Conservation (phyloP, 106 monocot species). For the Alisma plantagoaquatica region DNA sequence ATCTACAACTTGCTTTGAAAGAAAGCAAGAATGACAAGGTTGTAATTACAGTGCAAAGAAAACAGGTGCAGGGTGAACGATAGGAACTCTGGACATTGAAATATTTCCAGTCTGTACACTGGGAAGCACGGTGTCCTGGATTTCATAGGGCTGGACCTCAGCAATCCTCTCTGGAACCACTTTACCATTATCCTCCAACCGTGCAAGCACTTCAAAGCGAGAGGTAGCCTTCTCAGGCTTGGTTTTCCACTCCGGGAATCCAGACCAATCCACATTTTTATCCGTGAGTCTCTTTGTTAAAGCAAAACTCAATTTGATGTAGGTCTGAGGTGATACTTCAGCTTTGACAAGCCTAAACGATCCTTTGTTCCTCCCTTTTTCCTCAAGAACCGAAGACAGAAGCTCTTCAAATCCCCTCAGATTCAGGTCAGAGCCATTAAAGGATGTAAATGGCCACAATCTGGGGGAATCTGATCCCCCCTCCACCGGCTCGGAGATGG, state of each 20-base stretch:
- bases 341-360: slow-evolving; percentile 64
- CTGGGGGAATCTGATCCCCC: slow-evolving; percentile 10
- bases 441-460: slow-evolving; percentile 69
- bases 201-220: slow-evolving; percentile 74
- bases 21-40: too few relatives aligned
- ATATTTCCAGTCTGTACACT: slow-evolving; percentile 45
- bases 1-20: too few relatives aligned
- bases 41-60: slow-evolving; percentile 69
- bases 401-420: slow-evolving; percentile 76
- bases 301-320: slow-evolving; percentile 66
- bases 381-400: slow-evolving; percentile 64
- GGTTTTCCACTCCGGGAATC: slow-evolving; percentile 57
- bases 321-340: slow-evolving; percentile 64
- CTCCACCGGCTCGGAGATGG: slow-evolving; percentile 23
- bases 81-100: slow-evolving; percentile 32
- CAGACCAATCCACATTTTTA: slow-evolving; percentile 39
- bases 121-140: slow-evolving; percentile 18
- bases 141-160: slow-evolving; percentile 39
- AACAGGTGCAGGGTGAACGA: slow-evolving; percentile 33
- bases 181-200: slow-evolving; percentile 65
- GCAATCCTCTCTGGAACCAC: slow-evolving; percentile 75
- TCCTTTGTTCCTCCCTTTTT: slow-evolving; percentile 51
- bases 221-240: slow-evolving; percentile 40
- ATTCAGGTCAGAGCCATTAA: slow-evolving; percentile 62
- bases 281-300: slow-evolving; percentile 46